Base-by-base conservation (phyloP, 352 stramenopile genomes). In the Pythium brachiatum region DNA sequence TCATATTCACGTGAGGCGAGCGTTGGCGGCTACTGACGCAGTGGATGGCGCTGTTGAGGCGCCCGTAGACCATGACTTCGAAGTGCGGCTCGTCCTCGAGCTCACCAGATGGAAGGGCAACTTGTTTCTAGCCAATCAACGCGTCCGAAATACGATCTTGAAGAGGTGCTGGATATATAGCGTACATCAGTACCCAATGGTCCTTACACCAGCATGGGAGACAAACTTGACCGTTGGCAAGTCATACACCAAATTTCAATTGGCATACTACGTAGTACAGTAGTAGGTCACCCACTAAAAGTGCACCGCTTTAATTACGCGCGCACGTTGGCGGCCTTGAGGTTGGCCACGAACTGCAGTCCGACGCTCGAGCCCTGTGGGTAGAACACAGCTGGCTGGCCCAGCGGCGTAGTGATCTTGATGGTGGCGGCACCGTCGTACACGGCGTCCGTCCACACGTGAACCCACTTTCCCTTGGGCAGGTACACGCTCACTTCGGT, bases 321-420 rank as follows among this genome's bases (percentile, higher is more conserved):
- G 15, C 57, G 47, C 21, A 63, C 21, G 1, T 56, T 38, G 32
- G 57, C 57, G 11, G 57, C 46, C 57, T 63, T 25, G 32, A 63
- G 57, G 44, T 63, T 63, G 16, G 32, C 46, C 12, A 63, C 46
- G 34, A 63, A 57, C 57, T 56, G 32, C 32, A 38, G 7, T 11
- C 55, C 55, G 27, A 62, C 43, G 29, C 55, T 34, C 8, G 55
- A 53, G 29, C 55, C 55, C 27, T 55, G 43, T n/a, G 55, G 55
- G 20, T 62, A 62, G n/a, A 62, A 62, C 41, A 62, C 55, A 20
- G 55, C 55, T 18, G 55, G 55, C 55, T 62, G 55, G 20, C 55
- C 55, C 16, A 62, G 43, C 46, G 43, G 55, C 55, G 32, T 48
- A 3, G 15, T 43, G 16, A 54, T 48, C 43, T 34, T 54, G 20